Percentiles rank a stretch among this genome's conserved stretches.
These are phyloP conservation scores for Candida michaelii DNA, from an alignment of 805 yeast species.

Conservation along the genomic window DNA sequence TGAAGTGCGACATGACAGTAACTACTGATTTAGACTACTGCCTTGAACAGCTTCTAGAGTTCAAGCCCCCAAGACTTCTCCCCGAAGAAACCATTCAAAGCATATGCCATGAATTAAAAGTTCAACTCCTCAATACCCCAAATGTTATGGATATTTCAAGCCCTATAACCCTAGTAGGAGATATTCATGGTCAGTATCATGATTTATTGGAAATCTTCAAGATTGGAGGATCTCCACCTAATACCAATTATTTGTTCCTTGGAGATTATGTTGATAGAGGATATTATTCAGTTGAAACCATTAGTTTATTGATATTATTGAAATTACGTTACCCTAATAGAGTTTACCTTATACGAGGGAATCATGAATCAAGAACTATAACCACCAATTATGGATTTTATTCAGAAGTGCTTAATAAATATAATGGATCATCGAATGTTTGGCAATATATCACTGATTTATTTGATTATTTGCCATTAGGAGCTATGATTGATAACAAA, in stretches of 20 bases:
- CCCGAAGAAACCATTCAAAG: conserved; percentile 43
- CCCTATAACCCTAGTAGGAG: conserved; percentile 96
- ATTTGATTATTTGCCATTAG: conserved; percentile 85
- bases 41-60: conserved; percentile 40
- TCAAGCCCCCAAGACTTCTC: conserved; percentile 42
- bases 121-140: conserved; percentile 73
- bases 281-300: conserved; percentile 89
- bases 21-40: conserved; percentile 39
- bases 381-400: conserved; percentile 97
- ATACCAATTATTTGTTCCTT: conserved; percentile 86
- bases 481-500: conserved; percentile 86
- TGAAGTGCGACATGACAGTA: conserved; percentile 2
- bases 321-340: conserved; percentile 87
- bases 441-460: conserved; percentile 91
- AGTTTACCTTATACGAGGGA: conserved; percentile 82
- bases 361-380: conserved; percentile 94
- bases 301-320: conserved; percentile 74
- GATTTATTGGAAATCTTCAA: conserved; percentile 89
- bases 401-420: conserved; percentile 88
- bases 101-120: conserved; percentile 76
- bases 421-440: conserved; percentile 67
- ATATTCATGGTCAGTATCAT: conserved; percentile 96
- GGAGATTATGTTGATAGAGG: conserved; percentile 99
- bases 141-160: conserved; percentile 81
- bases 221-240: conserved; percentile 92